Evolutionary conservation across 768 basidiomycete species (phyloP), one percentile per base, ranked within the genome.

Genomic region (Russula emetica): DNA sequence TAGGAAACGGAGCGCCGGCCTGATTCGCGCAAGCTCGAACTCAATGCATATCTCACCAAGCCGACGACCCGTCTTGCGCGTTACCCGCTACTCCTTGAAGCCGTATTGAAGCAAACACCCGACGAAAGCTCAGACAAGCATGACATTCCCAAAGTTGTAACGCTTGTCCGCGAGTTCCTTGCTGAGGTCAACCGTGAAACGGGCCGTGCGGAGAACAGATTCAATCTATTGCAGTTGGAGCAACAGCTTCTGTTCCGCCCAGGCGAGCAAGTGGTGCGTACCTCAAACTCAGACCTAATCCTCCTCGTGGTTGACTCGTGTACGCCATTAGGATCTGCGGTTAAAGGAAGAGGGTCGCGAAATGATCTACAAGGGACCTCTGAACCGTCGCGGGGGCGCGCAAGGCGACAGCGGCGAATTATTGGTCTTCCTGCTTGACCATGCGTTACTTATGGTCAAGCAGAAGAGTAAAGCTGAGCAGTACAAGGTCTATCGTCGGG

Each of bases 1-100:
- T 68, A 95, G 94, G 79, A 85, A 67, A 92, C 90, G 2, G 97
- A 99, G 73, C 88, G 97, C 22, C 78, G 90, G 22, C 95, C 95
- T 0, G 94, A 97, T 73, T 98, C 95, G 10, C 83, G 96, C 32
- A 98, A 98, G 76, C 83, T 98, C 40, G 97, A 99, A 75, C 77
- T 99, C 55, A 99, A 99, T 73, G 97, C 93, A 1, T 99, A 98
- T 74, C 79, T 99, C 45, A 99, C 97, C 8, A 98, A 98, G 74
- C 97, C 97, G 1, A 98, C 97, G 2, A 98, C 97, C 6, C 87
- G 97, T 70, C 80, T 99, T 30, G 97, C 96, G n/a, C 82, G 97
- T 67, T 98, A 98, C 73, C 97, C 97, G 8, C 81, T 99, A 2
- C 78, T 98, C 2, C 80, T 99, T 34, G 94, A 92, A 69, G 95